A percentile compares a stretch with the other conserved stretches of the same genome.
Conservation (phyloP, 2,329 filamentous ascomycete species). For the Conoideocrella luteorostrata region DNA sequence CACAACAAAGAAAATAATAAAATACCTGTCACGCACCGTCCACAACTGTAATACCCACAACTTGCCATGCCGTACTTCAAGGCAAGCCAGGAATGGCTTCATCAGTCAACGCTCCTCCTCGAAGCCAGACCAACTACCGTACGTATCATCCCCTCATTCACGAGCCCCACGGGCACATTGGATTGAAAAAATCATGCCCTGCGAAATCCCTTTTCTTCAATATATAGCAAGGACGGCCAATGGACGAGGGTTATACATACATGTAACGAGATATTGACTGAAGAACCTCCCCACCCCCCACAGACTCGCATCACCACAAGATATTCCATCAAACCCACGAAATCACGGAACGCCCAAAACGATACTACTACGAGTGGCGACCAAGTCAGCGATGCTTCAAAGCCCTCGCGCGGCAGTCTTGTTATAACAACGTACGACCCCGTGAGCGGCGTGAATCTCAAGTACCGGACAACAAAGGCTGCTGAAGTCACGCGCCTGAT, state of each 20-base stretch:
- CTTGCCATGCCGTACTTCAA: conserved; percentile 68
- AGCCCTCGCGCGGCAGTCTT: conserved; percentile 60
- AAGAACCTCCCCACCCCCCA: conserved; percentile 7
- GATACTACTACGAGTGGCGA: conserved; percentile 22
- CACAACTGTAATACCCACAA: not conserved
- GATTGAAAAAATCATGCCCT: not conserved
- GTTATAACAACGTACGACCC: conserved; percentile 89
- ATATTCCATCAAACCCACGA: conserved; percentile 64
- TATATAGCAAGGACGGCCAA: too few relatives aligned
- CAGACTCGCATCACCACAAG: conserved; percentile 89
- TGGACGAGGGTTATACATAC: too few relatives aligned
- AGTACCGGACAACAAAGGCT: conserved; percentile 87
- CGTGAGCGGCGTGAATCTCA: conserved; percentile 70
- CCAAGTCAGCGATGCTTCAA: conserved; percentile 20
- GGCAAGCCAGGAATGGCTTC: conserved; percentile 85
- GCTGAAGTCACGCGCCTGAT: conserved; percentile 84
- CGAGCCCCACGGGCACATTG: too few relatives aligned
- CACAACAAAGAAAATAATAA: not conserved
- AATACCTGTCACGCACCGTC: not conserved
- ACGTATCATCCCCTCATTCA: conserved; percentile 27
- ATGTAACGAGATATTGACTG: too few relatives aligned
- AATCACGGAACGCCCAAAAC: conserved; percentile 20
- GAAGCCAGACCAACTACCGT: conserved; percentile 82
- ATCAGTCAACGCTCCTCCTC: conserved; percentile 77
- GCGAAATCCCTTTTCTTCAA: too few relatives aligned